phyloP scores from a whole-genome alignment of 2,329 filamentous ascomycete genomes.

The Venturia oleaginea region DNA sequence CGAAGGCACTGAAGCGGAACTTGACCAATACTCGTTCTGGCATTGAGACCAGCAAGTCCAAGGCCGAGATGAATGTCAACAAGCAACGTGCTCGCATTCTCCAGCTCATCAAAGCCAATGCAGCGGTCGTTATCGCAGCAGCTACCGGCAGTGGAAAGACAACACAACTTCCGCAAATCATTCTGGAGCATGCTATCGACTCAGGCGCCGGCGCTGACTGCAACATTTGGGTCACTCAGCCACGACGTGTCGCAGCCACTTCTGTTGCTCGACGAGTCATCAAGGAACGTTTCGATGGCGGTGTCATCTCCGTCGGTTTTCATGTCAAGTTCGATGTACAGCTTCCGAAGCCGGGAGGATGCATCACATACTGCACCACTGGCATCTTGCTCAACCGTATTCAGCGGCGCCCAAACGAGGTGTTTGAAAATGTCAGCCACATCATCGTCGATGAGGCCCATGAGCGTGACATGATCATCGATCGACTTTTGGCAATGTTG shows the following conservation, averaged over 20 bases:
- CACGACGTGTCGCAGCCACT: constrained; percentile 38
- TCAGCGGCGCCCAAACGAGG: constrained; percentile 29
- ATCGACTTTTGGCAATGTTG: constrained; percentile 38
- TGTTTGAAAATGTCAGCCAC: constrained; percentile 36
- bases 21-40: background rate
- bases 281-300: constrained; percentile 32
- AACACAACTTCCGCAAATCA: constrained; percentile 46
- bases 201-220: constrained; percentile 31
- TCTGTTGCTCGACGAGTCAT: constrained; percentile 41
- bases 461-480: constrained; percentile 36
- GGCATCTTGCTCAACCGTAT: constrained; percentile 39
- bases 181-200: constrained; percentile 39
- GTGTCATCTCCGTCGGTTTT: constrained; percentile 29
- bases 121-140: constrained; percentile 38
- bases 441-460: constrained; percentile 45
- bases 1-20: background rate
- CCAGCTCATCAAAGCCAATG: constrained; percentile 30
- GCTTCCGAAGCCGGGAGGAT: constrained; percentile 31
- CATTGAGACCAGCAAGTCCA: constrained; percentile 23
- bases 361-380: constrained; percentile 43
- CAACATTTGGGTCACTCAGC: constrained; percentile 43
- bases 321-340: constrained; percentile 21
- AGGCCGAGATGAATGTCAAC: constrained; percentile 32
- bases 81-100: constrained; percentile 28
- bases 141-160: constrained; percentile 40